Evolutionary conservation across 352 stramenopile species (phyloP).

Genomic region (Stramenopiles sp.): DNA sequence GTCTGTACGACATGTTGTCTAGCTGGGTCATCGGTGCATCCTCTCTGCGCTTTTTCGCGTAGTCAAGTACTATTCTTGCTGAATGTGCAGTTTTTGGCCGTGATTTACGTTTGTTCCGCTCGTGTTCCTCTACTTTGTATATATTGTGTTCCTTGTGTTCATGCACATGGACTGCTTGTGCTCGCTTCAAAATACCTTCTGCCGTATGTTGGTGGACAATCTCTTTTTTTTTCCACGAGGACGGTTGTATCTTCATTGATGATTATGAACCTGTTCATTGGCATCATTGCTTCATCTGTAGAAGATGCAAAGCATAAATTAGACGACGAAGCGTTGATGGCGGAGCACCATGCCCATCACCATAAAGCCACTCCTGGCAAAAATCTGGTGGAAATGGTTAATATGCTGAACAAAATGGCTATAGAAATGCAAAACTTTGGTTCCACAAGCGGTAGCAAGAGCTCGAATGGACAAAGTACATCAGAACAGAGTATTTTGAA

Average conservation of each 20-base stretch:
- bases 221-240: neutral
- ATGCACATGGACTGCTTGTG: neutral
- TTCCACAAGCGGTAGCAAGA: neutral
- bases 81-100: neutral
- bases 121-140: neutral
- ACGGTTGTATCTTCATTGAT: conserved; percentile 45
- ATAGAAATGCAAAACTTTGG: neutral
- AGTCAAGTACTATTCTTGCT: neutral
- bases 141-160: neutral
- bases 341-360: neutral
- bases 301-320: conserved; percentile 38
- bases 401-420: neutral
- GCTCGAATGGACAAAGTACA: neutral
- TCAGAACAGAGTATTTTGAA: neutral
- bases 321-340: neutral
- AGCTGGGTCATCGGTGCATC: neutral
- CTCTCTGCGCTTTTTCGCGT: neutral
- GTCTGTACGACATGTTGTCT: neutral
- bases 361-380: neutral
- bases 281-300: conserved; percentile 69
- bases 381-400: neutral
- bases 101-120: neutral
- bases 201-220: neutral
- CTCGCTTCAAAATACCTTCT: neutral
- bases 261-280: conserved; percentile 68